Conservation (phyloP, 257 asterid species). For the Nicotiana noctiflora region DNA sequence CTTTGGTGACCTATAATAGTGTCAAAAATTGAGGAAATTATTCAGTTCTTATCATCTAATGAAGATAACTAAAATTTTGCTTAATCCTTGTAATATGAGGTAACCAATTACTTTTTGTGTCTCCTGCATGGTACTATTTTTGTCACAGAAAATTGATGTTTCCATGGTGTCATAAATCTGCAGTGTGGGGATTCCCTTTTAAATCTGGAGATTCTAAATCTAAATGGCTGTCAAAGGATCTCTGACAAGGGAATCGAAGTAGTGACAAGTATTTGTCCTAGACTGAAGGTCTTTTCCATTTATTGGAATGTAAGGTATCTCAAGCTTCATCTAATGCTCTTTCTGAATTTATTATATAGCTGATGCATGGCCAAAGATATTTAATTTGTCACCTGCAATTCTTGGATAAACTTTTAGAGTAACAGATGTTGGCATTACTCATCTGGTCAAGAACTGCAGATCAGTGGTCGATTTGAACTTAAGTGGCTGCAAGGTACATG, state of each 20-base stretch:
- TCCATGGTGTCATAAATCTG: constrained; percentile 12
- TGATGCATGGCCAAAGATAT: neutral
- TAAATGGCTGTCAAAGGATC: constrained; percentile 92
- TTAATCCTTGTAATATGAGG: neutral
- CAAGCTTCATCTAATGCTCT: constrained; percentile 1
- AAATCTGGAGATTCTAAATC: constrained; percentile 64
- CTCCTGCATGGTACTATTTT: neutral
- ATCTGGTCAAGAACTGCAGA: constrained; percentile 69
- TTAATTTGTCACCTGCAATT: neutral
- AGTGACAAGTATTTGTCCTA: constrained; percentile 50
- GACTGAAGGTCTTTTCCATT: constrained; percentile 59
- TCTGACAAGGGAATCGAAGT: constrained; percentile 70
- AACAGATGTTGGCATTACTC: constrained; percentile 64
- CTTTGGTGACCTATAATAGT: neutral
- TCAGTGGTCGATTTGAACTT: constrained; percentile 64
- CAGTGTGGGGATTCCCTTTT: constrained; percentile 52
- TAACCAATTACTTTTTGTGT: neutral
- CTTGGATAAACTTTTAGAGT: constrained; percentile 46
- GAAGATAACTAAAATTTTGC: neutral
- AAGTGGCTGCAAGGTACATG: constrained; percentile 87
- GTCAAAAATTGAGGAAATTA: neutral
- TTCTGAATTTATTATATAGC: neutral
- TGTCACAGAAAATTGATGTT: constrained; percentile 3
- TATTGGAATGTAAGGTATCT: constrained; percentile 91
- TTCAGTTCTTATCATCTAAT: neutral